These are phyloP conservation scores for Hanseniaspora valbyensis DNA, from an alignment of 805 yeast species.

Conservation along the genomic window DNA sequence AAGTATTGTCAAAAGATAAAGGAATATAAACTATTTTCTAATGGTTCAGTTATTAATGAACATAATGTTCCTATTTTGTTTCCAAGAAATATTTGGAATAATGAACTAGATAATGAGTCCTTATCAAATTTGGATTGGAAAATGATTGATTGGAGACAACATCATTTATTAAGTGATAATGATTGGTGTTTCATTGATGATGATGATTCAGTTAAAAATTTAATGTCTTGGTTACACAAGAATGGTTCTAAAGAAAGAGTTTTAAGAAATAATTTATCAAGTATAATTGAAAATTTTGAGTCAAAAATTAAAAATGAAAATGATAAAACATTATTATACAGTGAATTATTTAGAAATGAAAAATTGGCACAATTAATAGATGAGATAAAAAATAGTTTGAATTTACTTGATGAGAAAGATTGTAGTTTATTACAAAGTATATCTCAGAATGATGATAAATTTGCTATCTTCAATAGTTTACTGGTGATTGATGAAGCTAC, in stretches of 20 bases:
- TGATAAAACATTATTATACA: not conserved
- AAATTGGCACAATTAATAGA: slow-evolving; percentile 20
- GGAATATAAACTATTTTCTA: slow-evolving; percentile 16
- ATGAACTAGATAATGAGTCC: slow-evolving; percentile 18
- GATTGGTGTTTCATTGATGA: slow-evolving; percentile 67
- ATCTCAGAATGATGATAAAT: slow-evolving; percentile 31
- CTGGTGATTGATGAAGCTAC: not conserved
- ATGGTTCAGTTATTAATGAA: slow-evolving; percentile 21
- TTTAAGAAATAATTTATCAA: slow-evolving; percentile 49
- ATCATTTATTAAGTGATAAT: slow-evolving; percentile 38
- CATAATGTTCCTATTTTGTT: slow-evolving; percentile 20
- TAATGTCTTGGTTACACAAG: slow-evolving; percentile 58
- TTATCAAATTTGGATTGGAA: slow-evolving; percentile 41
- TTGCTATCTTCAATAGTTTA: slow-evolving; percentile 14
- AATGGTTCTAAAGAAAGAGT: slow-evolving; percentile 65
- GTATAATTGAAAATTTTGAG: slow-evolving; percentile 33
- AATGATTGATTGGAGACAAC: slow-evolving; percentile 54
- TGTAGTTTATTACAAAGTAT: slow-evolving; percentile 33
- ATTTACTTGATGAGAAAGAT: slow-evolving; percentile 33
- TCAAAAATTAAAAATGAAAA: slow-evolving; percentile 31
- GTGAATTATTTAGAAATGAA: not conserved
- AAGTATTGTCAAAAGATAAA: slow-evolving; percentile 26
- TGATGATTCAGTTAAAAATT: slow-evolving; percentile 42
- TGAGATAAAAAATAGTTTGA: not conserved
- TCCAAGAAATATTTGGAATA: slow-evolving; percentile 18